These are phyloP conservation scores for Claviceps citrina DNA, from an alignment of 2,329 filamentous ascomycete species.

Conservation along the genomic window DNA sequence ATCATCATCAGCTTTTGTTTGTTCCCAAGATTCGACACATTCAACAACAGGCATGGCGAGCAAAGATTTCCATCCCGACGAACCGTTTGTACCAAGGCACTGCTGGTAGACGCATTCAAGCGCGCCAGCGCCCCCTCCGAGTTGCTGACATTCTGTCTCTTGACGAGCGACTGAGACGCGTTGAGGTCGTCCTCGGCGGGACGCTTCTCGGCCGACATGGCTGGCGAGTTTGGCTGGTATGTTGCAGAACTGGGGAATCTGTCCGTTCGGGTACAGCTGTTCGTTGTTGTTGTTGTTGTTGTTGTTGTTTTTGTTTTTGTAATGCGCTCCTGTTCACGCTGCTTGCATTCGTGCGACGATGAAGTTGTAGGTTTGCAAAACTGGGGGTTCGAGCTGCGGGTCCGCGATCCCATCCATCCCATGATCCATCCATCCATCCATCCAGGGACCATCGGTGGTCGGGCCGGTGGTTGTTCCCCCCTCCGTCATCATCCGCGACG, in stretches of 20 bases:
- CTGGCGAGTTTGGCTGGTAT: slow-evolving; percentile 5
- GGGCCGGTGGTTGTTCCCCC: slow-evolving; percentile 22
- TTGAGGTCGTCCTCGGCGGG: slow-evolving; percentile 74
- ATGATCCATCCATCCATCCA: too few species aligned
- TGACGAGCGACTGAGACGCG: slow-evolving; percentile 68
- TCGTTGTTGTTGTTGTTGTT: too few species aligned
- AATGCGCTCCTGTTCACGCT: background rate
- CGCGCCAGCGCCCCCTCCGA: slow-evolving; percentile 33
- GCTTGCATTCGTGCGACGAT: background rate
- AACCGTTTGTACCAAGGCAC: slow-evolving; percentile 37
- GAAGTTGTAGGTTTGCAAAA: too few species aligned
- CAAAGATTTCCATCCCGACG: too few species aligned
- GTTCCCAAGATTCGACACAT: too few species aligned
- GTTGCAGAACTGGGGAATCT: background rate
- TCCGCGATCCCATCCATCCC: too few species aligned
- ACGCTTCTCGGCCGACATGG: slow-evolving; percentile 83
- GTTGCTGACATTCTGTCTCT: slow-evolving; percentile 59
- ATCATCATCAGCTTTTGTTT: background rate
- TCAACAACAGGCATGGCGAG: background rate
- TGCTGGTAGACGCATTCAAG: slow-evolving; percentile 32
- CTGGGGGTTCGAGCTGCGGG: slow-evolving; percentile 2
- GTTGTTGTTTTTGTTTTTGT: background rate
- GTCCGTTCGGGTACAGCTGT: too few species aligned
- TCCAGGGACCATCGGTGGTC: slow-evolving; percentile 19
- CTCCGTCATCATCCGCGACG: background rate